Evolutionary conservation across 2,329 filamentous ascomycete genomes (phyloP).

Genomic region (Cladosporium colombiae): DNA sequence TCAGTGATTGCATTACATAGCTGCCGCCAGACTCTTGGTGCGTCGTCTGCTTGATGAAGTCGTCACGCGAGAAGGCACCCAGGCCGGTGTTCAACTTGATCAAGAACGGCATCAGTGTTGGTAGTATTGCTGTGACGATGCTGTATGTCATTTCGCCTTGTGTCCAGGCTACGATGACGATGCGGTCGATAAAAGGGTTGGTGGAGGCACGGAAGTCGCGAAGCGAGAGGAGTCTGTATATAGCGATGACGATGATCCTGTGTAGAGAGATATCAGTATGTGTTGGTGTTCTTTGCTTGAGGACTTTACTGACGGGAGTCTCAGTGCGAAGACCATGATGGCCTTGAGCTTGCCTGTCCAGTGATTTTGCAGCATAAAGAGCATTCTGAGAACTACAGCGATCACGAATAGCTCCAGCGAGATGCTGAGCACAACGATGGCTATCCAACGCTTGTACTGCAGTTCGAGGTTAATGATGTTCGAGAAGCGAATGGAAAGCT

Average conservation of each 20-base stretch:
- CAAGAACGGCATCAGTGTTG: slow-evolving; percentile 12
- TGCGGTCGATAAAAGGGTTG: slow-evolving; percentile 8
- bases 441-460: slow-evolving; percentile 1
- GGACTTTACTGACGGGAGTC: slow-evolving; percentile 2
- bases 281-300: no score
- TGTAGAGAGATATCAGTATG: background rate
- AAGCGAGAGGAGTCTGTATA: slow-evolving; percentile 1
- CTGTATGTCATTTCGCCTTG: slow-evolving; percentile 15
- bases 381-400: background rate
- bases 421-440: background rate
- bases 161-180: background rate
- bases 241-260: slow-evolving; percentile 9
- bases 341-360: slow-evolving; percentile 16
- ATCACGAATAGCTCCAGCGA: slow-evolving; percentile 2
- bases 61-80: slow-evolving; percentile 11
- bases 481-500: background rate
- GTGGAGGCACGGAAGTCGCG: background rate
- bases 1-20: slow-evolving; percentile 10
- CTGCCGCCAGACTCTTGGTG: slow-evolving; percentile 3
- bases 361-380: background rate
- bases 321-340: background rate
- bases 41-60: slow-evolving; percentile 10
- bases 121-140: slow-evolving; percentile 3
- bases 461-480: background rate
- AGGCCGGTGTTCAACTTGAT: slow-evolving; percentile 12